Evolutionary conservation across 805 yeast species (phyloP), one percentile per base, ranked within the genome.

Genomic region (Sungouiella thailandica): DNA sequence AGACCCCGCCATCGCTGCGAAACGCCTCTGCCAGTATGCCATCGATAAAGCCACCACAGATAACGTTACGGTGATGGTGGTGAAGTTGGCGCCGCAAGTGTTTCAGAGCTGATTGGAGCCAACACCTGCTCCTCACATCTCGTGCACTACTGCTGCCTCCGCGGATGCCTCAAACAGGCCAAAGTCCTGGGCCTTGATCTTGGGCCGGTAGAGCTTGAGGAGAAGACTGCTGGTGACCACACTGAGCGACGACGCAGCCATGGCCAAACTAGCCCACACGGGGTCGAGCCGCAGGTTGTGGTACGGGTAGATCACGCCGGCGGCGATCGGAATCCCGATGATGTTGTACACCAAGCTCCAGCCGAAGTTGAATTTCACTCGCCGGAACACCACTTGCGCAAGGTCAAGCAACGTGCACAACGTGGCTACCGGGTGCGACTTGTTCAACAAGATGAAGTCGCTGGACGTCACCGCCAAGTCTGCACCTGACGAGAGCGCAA

Each of bases 61-160:
- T 58, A 90, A 90, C 55, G 76, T 90, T 25, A 90, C 98, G 0
- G 94, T 83, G 12, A 86, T 90, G 96, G 89, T 93, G 13, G 81
- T 89, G 4, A 59, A 67, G 36, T 65, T 80, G 34, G 78, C 76
- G 43, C 50, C 59, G 8, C 43, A 57, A 7, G 70, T 74, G 15
- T 29, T 29, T 13, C 16, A n/a, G 29, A 13, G 5, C 7, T 17
- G 22, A 5, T n/a, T n/a, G 22, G 16, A 11, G 10, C 9, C 17
- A 5, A 15, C 17, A 7, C 17, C 28, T 26, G 14, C 18, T n/a
- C 11, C 13, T n/a, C 12, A 30, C 14, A 30, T 22, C 22, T 30
- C 32, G 25, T 22, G 12, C n/a, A 30, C 19, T 17, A 7, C 17
- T 11, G 23, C 32, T 7, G 11, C 23, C 17, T 7, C 29, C 15